A percentile compares a stretch with the other conserved stretches of the same genome.
These are phyloP conservation scores for Vaccinium corymbosum DNA, from an alignment of 148 eudicot species.

Conservation along the genomic window DNA sequence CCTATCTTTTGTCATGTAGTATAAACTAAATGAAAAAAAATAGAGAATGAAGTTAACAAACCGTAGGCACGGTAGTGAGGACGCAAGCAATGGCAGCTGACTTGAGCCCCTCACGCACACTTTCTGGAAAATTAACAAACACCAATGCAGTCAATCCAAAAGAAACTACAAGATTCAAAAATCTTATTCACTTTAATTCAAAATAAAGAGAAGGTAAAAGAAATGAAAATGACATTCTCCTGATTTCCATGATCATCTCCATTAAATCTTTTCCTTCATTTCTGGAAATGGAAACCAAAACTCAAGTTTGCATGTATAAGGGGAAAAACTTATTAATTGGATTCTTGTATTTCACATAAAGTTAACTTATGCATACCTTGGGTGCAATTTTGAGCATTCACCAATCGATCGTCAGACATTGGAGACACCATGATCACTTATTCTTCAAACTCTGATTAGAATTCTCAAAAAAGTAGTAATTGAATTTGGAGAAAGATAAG, in stretches of 20 bases:
- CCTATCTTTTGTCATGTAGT: neutral
- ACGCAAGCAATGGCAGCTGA: slow-evolving; percentile 63
- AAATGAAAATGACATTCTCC: neutral
- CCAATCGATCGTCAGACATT: neutral
- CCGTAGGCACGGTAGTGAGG: slow-evolving; percentile 54
- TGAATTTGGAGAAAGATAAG: neutral
- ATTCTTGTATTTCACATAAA: neutral
- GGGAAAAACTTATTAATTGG: neutral
- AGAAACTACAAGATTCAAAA: neutral
- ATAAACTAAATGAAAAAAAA: neutral
- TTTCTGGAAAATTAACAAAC: slow-evolving; percentile 36
- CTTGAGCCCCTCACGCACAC: slow-evolving; percentile 57
- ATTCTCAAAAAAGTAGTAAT: neutral
- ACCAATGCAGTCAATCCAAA: neutral
- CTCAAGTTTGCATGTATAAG: neutral
- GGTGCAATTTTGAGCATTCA: slow-evolving; percentile 6
- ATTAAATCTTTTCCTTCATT: neutral
- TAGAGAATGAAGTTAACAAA: slow-evolving; percentile 11
- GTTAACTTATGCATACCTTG: neutral
- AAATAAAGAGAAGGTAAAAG: neutral
- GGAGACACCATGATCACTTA: neutral
- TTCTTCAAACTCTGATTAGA: neutral
- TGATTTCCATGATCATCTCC: neutral
- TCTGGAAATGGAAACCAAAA: neutral
- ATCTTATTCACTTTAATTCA: neutral